Conservation (phyloP, 2,329 filamentous ascomycete species). For the Colletotrichum ledebouriae region DNA sequence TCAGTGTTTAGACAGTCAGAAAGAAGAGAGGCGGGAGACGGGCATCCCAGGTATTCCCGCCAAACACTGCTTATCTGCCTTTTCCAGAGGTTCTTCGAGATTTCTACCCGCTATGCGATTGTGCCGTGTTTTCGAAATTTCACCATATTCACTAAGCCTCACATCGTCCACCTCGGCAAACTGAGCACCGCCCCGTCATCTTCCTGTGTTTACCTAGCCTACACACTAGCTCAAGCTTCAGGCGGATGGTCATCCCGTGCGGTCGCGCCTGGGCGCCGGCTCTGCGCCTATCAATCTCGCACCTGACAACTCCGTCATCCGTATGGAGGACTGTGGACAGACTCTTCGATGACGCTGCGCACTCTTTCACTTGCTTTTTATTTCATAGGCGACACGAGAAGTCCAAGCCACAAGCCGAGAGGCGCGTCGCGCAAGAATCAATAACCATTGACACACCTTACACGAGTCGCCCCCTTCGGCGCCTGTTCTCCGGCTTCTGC, state of each 20-base stretch:
- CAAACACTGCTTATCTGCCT: too few species aligned
- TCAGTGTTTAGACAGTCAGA: too few species aligned
- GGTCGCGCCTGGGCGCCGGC: constrained; percentile 24
- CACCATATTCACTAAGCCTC: not conserved
- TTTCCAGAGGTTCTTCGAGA: too few species aligned
- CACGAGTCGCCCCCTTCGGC: too few species aligned
- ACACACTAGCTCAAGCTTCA: not conserved
- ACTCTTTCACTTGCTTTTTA: not conserved
- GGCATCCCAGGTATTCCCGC: too few species aligned
- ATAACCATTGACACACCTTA: constrained; percentile 4
- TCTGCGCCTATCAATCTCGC: constrained; percentile 24
- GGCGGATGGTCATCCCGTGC: constrained; percentile 25
- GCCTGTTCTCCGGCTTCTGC: not conserved
- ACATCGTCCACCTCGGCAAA: not conserved
- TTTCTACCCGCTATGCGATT: too few species aligned
- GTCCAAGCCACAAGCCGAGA: not conserved
- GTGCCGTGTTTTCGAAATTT: too few species aligned
- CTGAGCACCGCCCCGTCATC: not conserved
- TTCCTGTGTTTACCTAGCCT: constrained; percentile 7
- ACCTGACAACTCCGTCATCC: constrained; percentile 10
- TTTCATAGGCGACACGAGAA: not conserved
- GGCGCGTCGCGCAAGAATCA: constrained; percentile 23
- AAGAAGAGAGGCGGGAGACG: too few species aligned
- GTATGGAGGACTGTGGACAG: not conserved
- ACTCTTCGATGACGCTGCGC: not conserved